Conservation (phyloP, 768 basidiomycete genomes). For the Phylloporus arenicola region DNA sequence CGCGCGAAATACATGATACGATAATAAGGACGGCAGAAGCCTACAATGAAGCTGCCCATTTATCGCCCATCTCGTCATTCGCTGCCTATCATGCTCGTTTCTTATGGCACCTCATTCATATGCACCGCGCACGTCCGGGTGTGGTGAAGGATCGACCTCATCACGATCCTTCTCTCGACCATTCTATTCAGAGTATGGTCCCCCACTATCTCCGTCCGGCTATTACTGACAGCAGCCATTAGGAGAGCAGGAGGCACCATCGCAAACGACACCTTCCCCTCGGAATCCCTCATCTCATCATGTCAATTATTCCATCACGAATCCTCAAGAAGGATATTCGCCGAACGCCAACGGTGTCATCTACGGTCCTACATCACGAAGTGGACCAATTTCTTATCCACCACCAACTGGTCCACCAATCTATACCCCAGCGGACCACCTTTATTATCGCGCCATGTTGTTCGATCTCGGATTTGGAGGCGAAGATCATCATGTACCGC, state of each 20-base stretch:
- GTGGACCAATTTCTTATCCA: constrained; percentile 14
- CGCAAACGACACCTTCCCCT: constrained; percentile 22
- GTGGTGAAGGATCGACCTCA: constrained; percentile 34
- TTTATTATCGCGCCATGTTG: constrained; percentile 74
- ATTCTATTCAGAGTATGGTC: constrained; percentile 47
- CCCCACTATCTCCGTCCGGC: background rate
- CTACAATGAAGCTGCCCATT: constrained; percentile 64
- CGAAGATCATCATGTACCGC: constrained; percentile 23
- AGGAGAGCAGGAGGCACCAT: constrained; percentile 20
- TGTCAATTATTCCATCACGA: constrained; percentile 13
- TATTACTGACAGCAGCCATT: constrained; percentile 7
- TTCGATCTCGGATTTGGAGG: constrained; percentile 65
- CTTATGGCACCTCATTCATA: constrained; percentile 63
- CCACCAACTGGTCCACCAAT: constrained; percentile 32
- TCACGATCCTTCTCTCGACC: constrained; percentile 47
- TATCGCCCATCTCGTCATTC: constrained; percentile 55
- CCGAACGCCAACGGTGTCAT: constrained; percentile 9
- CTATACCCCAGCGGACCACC: constrained; percentile 48
- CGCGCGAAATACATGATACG: constrained; percentile 57
- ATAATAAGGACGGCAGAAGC: constrained; percentile 73
- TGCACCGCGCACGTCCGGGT: constrained; percentile 46
- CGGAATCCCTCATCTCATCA: constrained; percentile 10
- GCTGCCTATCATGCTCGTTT: constrained; percentile 80
- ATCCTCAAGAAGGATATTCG: constrained; percentile 17
- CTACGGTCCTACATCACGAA: constrained; percentile 12